phyloP scores from a whole-genome alignment of 371 early-diverging fungal species.

The Actinomucor elegans region DNA sequence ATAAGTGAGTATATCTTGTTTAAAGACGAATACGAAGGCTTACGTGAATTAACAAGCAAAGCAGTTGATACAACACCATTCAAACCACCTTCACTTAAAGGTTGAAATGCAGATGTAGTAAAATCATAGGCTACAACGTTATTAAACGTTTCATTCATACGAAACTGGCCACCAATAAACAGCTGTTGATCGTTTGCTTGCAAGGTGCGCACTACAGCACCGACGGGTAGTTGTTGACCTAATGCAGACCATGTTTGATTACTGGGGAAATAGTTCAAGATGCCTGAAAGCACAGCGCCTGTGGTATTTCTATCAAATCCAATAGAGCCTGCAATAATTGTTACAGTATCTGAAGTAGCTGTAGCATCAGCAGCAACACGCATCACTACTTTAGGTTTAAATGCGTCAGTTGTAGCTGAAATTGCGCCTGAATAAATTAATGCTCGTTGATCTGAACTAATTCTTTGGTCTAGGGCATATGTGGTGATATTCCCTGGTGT shows the following conservation, averaged over 20 bases:
- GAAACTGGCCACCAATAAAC: slow-evolving; percentile 42
- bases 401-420: slow-evolving; percentile 27
- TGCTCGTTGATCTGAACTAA: slow-evolving; percentile 35
- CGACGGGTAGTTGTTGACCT: slow-evolving; percentile 34
- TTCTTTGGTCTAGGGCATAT: slow-evolving; percentile 44
- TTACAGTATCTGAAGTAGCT: slow-evolving; percentile 17
- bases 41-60: slow-evolving; percentile 22
- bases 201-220: slow-evolving; percentile 30
- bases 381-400: slow-evolving; percentile 32
- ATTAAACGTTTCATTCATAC: slow-evolving; percentile 18
- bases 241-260: slow-evolving; percentile 29
- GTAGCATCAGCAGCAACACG: slow-evolving; percentile 20
- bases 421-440: slow-evolving; percentile 55
- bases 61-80: slow-evolving; percentile 30
- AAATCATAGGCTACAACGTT: slow-evolving; percentile 36
- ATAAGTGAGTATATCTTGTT: too few species aligned
- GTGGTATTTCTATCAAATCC: slow-evolving; percentile 37
- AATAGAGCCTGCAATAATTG: slow-evolving; percentile 31
- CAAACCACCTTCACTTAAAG: slow-evolving; percentile 21
- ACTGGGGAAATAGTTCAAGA: slow-evolving; percentile 33
- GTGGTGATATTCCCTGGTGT: slow-evolving; percentile 36
- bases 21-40: slow-evolving; percentile 1
- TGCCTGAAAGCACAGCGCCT: slow-evolving; percentile 27
- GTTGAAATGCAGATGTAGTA: not conserved
- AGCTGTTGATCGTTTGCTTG: slow-evolving; percentile 23